A percentile compares a stretch with the other conserved stretches of the same genome.
phyloP scores from a whole-genome alignment of 768 basidiomycete species.

The Gymnopilus junonius region DNA sequence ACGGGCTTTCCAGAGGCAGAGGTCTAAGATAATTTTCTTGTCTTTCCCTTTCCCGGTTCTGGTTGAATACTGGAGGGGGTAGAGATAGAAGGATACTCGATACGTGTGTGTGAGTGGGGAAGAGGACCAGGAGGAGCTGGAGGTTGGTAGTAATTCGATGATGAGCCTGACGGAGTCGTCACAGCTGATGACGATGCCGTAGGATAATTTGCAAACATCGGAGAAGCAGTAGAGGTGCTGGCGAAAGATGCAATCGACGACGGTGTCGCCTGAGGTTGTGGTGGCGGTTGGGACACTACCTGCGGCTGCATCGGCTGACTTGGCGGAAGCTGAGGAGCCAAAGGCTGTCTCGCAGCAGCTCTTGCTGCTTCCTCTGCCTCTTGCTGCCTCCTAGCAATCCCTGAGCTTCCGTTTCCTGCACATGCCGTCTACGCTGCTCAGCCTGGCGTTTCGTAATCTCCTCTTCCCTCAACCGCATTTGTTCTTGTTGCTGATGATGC shows the following conservation, averaged over 20 bases:
- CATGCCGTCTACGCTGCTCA: slow-evolving; percentile 46
- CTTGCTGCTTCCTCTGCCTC: slow-evolving; percentile 60
- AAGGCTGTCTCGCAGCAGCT: slow-evolving; percentile 24
- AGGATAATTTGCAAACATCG: slow-evolving; percentile 18
- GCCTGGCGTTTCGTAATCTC: slow-evolving; percentile 42
- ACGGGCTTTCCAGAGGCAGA: slow-evolving; percentile 72
- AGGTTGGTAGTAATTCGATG: slow-evolving; percentile 25
- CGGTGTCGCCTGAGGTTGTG: slow-evolving; percentile 12
- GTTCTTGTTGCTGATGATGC: slow-evolving; percentile 45
- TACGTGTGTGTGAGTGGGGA: not conserved
- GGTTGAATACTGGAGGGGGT: slow-evolving; percentile 5
- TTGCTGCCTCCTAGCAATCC: slow-evolving; percentile 59
- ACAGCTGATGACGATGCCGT: slow-evolving; percentile 13
- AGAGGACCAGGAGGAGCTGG: slow-evolving; percentile 12
- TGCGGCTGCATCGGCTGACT: not conserved
- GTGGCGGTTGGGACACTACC: not conserved
- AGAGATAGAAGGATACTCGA: slow-evolving; percentile 22
- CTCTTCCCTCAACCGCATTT: slow-evolving; percentile 48
- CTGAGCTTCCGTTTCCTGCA: slow-evolving; percentile 58
- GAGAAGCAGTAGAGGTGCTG: slow-evolving; percentile 10
- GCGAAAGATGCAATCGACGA: slow-evolving; percentile 13
- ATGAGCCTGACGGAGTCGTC: slow-evolving; percentile 14
- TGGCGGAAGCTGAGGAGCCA: not conserved
- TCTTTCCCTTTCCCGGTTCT: too few relatives aligned
- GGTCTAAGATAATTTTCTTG: slow-evolving; percentile 28